phyloP scores from a whole-genome alignment of 345 rosid genomes.

The Stellera chamaejasme region DNA sequence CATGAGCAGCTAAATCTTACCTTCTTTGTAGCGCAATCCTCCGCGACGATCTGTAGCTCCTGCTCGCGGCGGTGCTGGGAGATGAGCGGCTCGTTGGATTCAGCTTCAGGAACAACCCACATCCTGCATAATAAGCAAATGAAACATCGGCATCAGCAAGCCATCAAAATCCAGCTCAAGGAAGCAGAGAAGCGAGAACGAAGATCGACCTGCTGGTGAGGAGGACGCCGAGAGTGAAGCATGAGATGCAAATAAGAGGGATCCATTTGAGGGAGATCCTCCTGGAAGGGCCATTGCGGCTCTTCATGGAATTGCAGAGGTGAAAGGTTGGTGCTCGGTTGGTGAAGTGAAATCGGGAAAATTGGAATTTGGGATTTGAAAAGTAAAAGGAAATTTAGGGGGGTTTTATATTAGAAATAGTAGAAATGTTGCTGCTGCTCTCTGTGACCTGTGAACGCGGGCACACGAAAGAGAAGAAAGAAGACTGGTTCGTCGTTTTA shows the following conservation, averaged over 20 bases:
- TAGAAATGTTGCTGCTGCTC: too few species aligned
- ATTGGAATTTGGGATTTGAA: conserved; percentile 2
- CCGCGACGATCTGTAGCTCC: conserved; percentile 48
- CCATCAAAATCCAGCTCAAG: conserved; percentile 2
- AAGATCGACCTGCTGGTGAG: conserved; percentile 53
- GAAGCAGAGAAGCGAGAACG: background rate
- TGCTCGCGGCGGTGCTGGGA: conserved; percentile 48
- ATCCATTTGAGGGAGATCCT: conserved; percentile 66
- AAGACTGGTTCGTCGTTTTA: background rate
- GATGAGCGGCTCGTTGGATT: conserved; percentile 38
- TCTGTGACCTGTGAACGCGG: too few species aligned
- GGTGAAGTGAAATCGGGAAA: background rate
- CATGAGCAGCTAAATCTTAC: conserved; percentile 22
- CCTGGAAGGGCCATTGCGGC: conserved; percentile 24
- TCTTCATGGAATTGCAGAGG: conserved; percentile 34
- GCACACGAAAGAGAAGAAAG: too few species aligned
- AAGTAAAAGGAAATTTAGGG: background rate
- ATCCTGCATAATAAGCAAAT: conserved; percentile 32
- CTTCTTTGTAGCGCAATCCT: conserved; percentile 45
- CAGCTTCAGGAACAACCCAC: conserved; percentile 40
- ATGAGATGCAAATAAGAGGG: conserved; percentile 61
- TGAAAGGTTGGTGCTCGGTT: conserved; percentile 4
- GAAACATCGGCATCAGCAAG: background rate
- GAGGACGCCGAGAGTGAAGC: conserved; percentile 65
- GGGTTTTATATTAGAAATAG: background rate